A percentile compares a stretch with the other conserved stretches of the same genome.
phyloP scores from a whole-genome alignment of 148 eudicot species.

The Rhododendron williamsianum region DNA sequence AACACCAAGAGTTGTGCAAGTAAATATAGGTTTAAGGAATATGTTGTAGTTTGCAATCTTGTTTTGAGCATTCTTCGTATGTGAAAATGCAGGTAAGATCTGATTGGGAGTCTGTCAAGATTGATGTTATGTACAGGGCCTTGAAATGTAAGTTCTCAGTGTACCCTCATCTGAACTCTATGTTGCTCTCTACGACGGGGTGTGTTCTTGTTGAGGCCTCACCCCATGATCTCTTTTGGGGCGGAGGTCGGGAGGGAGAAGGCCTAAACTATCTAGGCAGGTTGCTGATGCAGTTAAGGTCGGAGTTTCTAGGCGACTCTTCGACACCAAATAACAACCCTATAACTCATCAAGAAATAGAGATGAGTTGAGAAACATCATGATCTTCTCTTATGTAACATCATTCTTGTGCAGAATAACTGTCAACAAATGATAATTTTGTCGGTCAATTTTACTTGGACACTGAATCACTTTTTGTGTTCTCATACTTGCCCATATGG shows the following conservation, averaged over 20 bases:
- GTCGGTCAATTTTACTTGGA: not conserved
- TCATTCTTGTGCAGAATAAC: not conserved
- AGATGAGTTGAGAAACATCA: not conserved
- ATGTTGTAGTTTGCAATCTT: not conserved
- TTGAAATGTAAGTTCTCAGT: conserved; percentile 80
- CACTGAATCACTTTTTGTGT: not conserved
- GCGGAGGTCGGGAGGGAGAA: conserved; percentile 98
- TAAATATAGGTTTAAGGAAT: not conserved
- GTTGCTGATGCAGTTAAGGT: conserved; percentile 84
- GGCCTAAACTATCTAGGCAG: conserved; percentile 94
- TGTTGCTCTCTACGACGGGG: conserved; percentile 73
- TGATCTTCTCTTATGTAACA: not conserved
- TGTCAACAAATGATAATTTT: not conserved
- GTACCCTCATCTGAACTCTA: conserved; percentile 69
- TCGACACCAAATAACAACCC: conserved; percentile 23
- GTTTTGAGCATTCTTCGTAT: not conserved
- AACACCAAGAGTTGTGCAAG: not conserved
- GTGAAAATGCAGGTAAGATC: conserved; percentile 54
- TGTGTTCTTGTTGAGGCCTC: conserved; percentile 89
- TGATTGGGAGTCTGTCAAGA: conserved; percentile 79
- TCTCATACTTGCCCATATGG: not conserved
- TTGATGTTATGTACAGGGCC: conserved; percentile 75
- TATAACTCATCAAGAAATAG: conserved; percentile 5
- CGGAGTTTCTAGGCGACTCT: conserved; percentile 65
- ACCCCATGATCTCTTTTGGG: conserved; percentile 97